A percentile compares a stretch with the other conserved stretches of the same genome.
phyloP scores from a whole-genome alignment of 352 stramenopile species.

The Phytophthora pseudosyringae region DNA sequence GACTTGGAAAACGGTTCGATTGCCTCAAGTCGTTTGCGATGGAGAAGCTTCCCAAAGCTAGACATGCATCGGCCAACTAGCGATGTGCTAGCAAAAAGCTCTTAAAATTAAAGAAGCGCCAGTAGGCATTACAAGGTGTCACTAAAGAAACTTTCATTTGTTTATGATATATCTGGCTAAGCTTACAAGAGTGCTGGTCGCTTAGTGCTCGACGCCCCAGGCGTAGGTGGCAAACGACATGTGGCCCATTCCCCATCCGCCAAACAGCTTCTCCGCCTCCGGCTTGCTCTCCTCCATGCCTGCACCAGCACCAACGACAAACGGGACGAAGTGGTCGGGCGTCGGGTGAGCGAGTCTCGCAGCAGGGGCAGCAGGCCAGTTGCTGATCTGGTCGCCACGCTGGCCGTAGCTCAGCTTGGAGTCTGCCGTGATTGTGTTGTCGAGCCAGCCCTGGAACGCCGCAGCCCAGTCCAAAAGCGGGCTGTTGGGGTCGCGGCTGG shows the following conservation, averaged over 20 bases:
- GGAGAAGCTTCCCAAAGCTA: no score
- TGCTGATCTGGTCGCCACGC: constrained; percentile 39
- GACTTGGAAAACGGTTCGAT: no score
- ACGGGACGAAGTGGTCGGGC: constrained; percentile 64
- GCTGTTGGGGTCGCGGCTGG: constrained; percentile 24
- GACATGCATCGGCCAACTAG: no score
- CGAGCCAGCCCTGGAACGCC: constrained; percentile 45
- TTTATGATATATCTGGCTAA: constrained; percentile 13
- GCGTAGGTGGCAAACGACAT: constrained; percentile 49
- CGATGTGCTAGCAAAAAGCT: no score
- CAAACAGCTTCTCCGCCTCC: constrained; percentile 43
- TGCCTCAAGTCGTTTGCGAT: no score
- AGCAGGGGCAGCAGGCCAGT: constrained; percentile 41
- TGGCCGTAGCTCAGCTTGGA: constrained; percentile 38
- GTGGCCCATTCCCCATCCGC: constrained; percentile 47
- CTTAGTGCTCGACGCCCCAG: constrained; percentile 50
- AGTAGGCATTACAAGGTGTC: neutral
- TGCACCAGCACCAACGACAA: constrained; percentile 52
- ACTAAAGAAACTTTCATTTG: neutral
- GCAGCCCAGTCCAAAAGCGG: constrained; percentile 33
- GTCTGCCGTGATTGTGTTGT: constrained; percentile 34
- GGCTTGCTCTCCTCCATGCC: constrained; percentile 54
- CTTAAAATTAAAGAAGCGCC: no score
- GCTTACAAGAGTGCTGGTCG: constrained; percentile 1
- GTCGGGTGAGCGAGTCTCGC: constrained; percentile 49